Percentiles rank a stretch among this genome's conserved stretches.
Conservation (phyloP, 192 early-diverging fungal genomes). For the Coemansia sp. region DNA sequence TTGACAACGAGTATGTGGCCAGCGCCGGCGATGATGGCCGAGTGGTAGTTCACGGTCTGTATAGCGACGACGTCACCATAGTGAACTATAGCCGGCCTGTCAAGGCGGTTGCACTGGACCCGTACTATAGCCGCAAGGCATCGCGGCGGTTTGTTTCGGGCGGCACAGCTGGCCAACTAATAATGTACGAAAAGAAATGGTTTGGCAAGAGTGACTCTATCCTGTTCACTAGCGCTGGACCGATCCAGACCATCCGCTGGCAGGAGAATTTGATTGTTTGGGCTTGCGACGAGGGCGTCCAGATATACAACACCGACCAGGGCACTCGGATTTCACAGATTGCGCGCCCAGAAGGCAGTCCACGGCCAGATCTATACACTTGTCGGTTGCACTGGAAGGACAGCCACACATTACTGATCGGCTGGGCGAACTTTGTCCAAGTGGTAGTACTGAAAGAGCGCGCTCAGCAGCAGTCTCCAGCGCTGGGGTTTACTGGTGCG, state of each 20-base stretch:
- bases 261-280: constrained; percentile 82
- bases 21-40: constrained; percentile 93
- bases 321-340: constrained; percentile 81
- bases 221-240: constrained; percentile 86
- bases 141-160: constrained; percentile 85
- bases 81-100: constrained; percentile 87
- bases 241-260: constrained; percentile 88
- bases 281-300: constrained; percentile 89
- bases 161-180: constrained; percentile 84
- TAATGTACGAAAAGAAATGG: constrained; percentile 84
- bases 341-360: constrained; percentile 73
- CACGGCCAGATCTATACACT: constrained; percentile 78
- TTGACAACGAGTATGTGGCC: constrained; percentile 83
- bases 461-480: background rate
- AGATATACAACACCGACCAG: constrained; percentile 76
- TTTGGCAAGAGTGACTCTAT: constrained; percentile 74
- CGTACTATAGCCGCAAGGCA: constrained; percentile 72
- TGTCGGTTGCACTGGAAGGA: constrained; percentile 87
- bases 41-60: constrained; percentile 83
- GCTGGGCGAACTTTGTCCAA: constrained; percentile 94
- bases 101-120: constrained; percentile 87
- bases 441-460: constrained; percentile 71
- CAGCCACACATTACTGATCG: constrained; percentile 76
- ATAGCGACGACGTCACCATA: constrained; percentile 64
- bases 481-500: constrained; percentile 5